Evolutionary conservation across 192 early-diverging fungal species (phyloP), one percentile per base, ranked within the genome.

Genomic region (Rhizoclosmatium sp.): DNA sequence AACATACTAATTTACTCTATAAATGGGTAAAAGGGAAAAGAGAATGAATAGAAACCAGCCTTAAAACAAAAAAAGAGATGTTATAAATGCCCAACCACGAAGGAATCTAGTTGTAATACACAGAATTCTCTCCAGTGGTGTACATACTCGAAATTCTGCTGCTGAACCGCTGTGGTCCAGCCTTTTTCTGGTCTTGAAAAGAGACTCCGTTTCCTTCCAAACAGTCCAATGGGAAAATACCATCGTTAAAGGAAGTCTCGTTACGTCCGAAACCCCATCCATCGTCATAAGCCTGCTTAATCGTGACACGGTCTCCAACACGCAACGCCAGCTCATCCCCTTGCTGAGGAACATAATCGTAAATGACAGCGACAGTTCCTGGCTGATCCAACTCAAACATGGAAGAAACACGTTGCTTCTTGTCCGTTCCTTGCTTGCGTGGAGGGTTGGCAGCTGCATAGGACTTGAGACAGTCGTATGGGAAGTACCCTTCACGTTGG

Each of bases 181-280:
- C 31, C 19, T 64, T 45, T 41, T 40, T 1, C 48, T 31, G 31
- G 31, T 31, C n/a, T 58, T 21, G 62, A 12, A 31, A 31, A 31
- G 31, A 31, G 31, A 31, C 31, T 31, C 31, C 31, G 31, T 31
- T 31, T 31, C 16, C 10, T 16, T 12, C 48, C 31, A 47, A 7
- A 44, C 73, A 64, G 40, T 59, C 73, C 60, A 64, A 47, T 31
- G 70, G 70, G 4, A 54, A 59, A 10, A 42, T 23, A 16, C 70
- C 70, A 42, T 54, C 58, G 51, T 40, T 54, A 5, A 31, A 31
- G 9, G 49, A 58, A 7, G 39, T 42, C 47, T 42, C 21, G 42
- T 72, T 72, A 1, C n/a, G 19, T 14, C 70, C 47, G 10, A n/a
- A 72, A 19, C 49, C 10, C 70, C 70, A 72, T 19, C 70, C 70